Conservation (phyloP, 768 basidiomycete species). For the Panaeolus papilionaceus region DNA sequence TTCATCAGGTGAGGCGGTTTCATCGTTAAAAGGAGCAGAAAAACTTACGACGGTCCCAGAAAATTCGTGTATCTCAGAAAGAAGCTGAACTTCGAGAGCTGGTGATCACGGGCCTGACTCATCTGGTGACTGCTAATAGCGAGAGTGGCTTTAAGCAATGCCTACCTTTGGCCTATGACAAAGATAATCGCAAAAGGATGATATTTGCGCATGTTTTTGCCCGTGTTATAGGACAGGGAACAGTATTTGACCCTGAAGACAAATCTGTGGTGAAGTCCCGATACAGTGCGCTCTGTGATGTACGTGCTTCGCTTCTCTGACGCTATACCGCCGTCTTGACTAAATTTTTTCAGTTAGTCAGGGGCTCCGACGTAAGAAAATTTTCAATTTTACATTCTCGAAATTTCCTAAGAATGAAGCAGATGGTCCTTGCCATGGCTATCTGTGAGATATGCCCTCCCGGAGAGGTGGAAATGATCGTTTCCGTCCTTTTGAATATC, state of each 20-base stretch:
- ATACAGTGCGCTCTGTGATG: conserved; percentile 64
- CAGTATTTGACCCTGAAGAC: conserved; percentile 73
- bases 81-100: conserved; percentile 74
- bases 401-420: conserved; percentile 4
- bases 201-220: conserved; percentile 90
- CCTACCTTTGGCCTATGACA: conserved; percentile 77
- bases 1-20: conserved; percentile 45
- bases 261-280: conserved; percentile 51
- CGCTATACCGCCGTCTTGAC: conserved; percentile 4
- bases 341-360: conserved; percentile 59
- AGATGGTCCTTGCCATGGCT: conserved; percentile 84
- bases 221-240: conserved; percentile 79
- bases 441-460: conserved; percentile 88
- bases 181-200: conserved; percentile 68
- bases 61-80: conserved; percentile 50
- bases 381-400: not conserved
- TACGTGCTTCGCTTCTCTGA: conserved; percentile 35
- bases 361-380: conserved; percentile 68
- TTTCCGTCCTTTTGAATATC: conserved; percentile 83
- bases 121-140: conserved; percentile 83
- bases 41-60: conserved; percentile 34
- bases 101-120: conserved; percentile 80
- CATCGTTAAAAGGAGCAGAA: not conserved
- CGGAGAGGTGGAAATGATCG: conserved; percentile 81
- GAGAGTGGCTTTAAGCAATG: conserved; percentile 92